phyloP scores from a whole-genome alignment of 2,329 filamentous ascomycete species.

The Hysterium pulicare region DNA sequence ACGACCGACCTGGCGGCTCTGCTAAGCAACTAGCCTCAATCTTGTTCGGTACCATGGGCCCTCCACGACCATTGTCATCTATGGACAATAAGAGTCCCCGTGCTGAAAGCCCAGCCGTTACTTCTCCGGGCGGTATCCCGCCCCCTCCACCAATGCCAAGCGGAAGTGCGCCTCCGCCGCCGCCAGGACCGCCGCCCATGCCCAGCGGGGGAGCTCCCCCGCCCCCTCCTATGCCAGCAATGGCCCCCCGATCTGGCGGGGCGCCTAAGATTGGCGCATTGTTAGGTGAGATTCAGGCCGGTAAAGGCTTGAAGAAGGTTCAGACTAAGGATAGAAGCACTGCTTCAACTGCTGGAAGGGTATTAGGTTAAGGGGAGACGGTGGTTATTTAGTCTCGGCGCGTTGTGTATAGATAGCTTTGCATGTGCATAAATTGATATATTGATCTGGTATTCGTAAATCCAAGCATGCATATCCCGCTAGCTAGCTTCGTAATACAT shows the following conservation, averaged over 20 bases:
- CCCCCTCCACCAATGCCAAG: slow-evolving; percentile 53
- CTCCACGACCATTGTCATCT: slow-evolving; percentile 81
- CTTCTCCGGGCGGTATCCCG: slow-evolving; percentile 42
- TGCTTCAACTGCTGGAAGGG: slow-evolving; percentile 70
- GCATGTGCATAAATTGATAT: slow-evolving; percentile 16
- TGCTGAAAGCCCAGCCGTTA: slow-evolving; percentile 41
- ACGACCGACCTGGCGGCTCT: slow-evolving; percentile 73
- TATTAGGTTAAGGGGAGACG: slow-evolving; percentile 41
- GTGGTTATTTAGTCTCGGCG: not conserved
- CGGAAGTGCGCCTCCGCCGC: slow-evolving; percentile 38
- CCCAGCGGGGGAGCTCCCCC: slow-evolving; percentile 45
- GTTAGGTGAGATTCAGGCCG: slow-evolving; percentile 78
- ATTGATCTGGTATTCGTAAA: no score
- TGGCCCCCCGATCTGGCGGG: slow-evolving; percentile 33
- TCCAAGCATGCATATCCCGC: no score
- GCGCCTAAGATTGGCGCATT: slow-evolving; percentile 54
- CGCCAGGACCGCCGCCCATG: slow-evolving; percentile 48
- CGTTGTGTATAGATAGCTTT: slow-evolving; percentile 12
- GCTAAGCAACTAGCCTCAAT: slow-evolving; percentile 93
- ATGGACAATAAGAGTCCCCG: slow-evolving; percentile 64
- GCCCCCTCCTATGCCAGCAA: slow-evolving; percentile 46
- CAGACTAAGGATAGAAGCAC: slow-evolving; percentile 82
- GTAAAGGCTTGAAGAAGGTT: slow-evolving; percentile 78
- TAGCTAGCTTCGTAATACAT: no score
- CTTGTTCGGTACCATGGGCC: slow-evolving; percentile 94